Conservation (phyloP, 257 asterid species). For the Gentiana dahurica region DNA sequence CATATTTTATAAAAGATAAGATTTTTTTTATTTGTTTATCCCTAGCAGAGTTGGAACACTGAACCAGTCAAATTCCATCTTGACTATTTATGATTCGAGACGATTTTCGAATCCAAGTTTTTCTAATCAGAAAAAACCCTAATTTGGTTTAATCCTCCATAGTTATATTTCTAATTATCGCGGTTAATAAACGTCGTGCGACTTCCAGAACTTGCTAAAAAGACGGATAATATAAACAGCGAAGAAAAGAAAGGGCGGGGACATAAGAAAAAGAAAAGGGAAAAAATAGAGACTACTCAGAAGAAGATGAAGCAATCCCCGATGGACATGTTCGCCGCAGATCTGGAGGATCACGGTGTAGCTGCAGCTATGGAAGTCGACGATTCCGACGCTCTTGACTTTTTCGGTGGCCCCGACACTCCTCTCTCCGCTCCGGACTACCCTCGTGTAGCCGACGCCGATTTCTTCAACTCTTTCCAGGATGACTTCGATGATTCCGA, state of each 20-base stretch:
- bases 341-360: conserved; percentile 26
- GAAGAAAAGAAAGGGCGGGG: background rate
- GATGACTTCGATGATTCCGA: conserved; percentile 43
- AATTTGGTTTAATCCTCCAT: too few relatives aligned
- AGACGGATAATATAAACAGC: too few relatives aligned
- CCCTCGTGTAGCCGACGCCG: conserved; percentile 37
- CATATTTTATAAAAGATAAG: too few relatives aligned
- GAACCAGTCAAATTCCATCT: too few relatives aligned
- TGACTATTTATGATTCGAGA: too few relatives aligned
- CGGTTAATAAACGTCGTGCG: too few relatives aligned
- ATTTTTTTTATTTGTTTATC: too few relatives aligned
- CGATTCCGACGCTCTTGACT: conserved; percentile 30
- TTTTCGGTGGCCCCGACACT: conserved; percentile 24
- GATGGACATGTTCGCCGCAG: conserved; percentile 17
- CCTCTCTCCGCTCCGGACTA: conserved; percentile 19
- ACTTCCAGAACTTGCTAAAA: too few relatives aligned
- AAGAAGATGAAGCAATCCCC: conserved; percentile 29
- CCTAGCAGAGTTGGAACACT: too few relatives aligned
- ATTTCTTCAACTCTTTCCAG: conserved; percentile 35
- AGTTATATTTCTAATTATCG: too few relatives aligned
- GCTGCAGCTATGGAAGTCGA: conserved; percentile 44
- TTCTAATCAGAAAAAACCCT: too few relatives aligned
- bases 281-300: background rate
- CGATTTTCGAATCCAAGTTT: too few relatives aligned
- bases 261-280: background rate